A percentile compares a stretch with the other conserved stretches of the same genome.
phyloP scores from a whole-genome alignment of 371 early-diverging fungal genomes.

The Cladochytrium tenue region DNA sequence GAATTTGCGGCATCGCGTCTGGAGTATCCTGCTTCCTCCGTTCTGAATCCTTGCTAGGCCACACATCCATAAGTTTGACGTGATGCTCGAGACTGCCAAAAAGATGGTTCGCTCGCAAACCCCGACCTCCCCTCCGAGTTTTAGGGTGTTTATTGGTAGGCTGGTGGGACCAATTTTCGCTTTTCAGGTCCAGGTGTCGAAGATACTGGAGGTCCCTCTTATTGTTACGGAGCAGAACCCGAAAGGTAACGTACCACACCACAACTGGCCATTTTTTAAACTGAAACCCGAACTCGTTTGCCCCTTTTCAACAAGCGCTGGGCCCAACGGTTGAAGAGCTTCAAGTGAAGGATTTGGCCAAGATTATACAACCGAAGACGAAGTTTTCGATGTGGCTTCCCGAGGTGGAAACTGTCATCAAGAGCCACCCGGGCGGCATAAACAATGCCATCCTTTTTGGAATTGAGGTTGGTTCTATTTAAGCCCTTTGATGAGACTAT shows the following conservation, averaged over 20 bases:
- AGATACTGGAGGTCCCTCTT: constrained; percentile 76
- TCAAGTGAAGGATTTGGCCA: constrained; percentile 62
- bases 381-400: constrained; percentile 89
- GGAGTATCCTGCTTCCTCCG: background rate
- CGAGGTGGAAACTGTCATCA: constrained; percentile 61
- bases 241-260: too few species aligned
- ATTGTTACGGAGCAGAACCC: constrained; percentile 89
- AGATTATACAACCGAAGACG: constrained; percentile 65
- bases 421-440: constrained; percentile 30
- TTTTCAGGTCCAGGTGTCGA: constrained; percentile 55
- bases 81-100: constrained; percentile 79
- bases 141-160: too few species aligned
- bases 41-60: constrained; percentile 11
- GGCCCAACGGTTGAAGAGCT: constrained; percentile 82
- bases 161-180: too few species aligned
- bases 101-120: constrained; percentile 69
- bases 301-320: too few species aligned
- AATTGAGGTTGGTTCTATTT: constrained; percentile 69
- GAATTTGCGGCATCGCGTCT: background rate
- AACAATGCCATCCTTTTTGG: constrained; percentile 86
- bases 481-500: background rate
- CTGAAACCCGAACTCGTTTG: too few species aligned
- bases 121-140: background rate
- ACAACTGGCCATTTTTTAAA: too few species aligned
- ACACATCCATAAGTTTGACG: constrained; percentile 76